Evolutionary conservation across 2,329 filamentous ascomycete species (phyloP).

Genomic region (Fusarium avenaceum): DNA sequence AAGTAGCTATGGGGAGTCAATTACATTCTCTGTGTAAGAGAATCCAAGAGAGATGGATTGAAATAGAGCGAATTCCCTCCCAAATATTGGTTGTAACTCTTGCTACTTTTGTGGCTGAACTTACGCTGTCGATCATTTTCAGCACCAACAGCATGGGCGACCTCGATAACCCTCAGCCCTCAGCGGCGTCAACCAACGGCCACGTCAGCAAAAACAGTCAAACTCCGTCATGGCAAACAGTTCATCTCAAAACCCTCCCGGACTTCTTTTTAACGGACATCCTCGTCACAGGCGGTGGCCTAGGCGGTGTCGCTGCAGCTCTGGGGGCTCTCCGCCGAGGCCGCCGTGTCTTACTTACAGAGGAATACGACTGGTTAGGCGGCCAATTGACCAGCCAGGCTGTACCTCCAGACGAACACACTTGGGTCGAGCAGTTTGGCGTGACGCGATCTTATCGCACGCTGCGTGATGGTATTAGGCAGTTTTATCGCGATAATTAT

Average conservation of each 20-base stretch:
- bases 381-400: conserved; percentile 49
- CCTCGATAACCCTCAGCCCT: not conserved
- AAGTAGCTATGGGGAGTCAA: not conserved
- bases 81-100: not conserved
- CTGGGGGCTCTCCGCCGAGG: conserved; percentile 47
- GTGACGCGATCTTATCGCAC: conserved; percentile 47
- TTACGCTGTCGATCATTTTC: not conserved
- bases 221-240: conserved; percentile 21
- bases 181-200: not conserved
- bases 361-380: conserved; percentile 50
- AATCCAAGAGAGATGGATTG: conserved; percentile 1
- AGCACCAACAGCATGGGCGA: conserved; percentile 30
- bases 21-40: not conserved
- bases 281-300: conserved; percentile 45
- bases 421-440: conserved; percentile 50
- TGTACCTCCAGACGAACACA: conserved; percentile 50
- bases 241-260: conserved; percentile 6
- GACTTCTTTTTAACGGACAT: conserved; percentile 40
- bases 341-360: conserved; percentile 44
- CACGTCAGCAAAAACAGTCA: not conserved
- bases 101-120: not conserved
- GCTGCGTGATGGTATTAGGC: conserved; percentile 44
- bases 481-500: conserved; percentile 48
- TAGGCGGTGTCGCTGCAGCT: conserved; percentile 49
- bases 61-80: conserved; percentile 1